phyloP scores from a whole-genome alignment of 2,329 filamentous ascomycete genomes.

The Geosmithia putterillii region DNA sequence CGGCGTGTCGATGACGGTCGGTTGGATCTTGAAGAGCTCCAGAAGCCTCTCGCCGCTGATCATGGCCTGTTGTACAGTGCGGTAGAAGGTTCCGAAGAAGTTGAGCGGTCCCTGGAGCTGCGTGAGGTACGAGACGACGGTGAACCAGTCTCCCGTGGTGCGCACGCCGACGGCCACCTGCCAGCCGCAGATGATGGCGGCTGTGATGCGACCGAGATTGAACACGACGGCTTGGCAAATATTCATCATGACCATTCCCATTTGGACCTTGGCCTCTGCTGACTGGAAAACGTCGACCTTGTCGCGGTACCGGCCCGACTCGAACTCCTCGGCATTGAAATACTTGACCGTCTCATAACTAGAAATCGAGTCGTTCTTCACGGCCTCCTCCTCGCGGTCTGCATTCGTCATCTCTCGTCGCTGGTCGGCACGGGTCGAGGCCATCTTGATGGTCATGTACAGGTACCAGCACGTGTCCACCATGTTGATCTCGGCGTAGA shows the following conservation, averaged over 20 bases:
- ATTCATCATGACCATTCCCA: conserved; percentile 70
- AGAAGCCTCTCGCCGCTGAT: conserved; percentile 93
- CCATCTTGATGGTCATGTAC: conserved; percentile 92
- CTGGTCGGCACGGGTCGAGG: conserved; percentile 82
- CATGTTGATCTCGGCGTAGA: conserved; percentile 81
- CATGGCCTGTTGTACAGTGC: conserved; percentile 91
- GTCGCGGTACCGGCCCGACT: conserved; percentile 59
- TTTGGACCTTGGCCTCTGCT: conserved; percentile 64
- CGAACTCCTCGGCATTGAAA: conserved; percentile 74
- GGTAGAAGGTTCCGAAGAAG: conserved; percentile 90
- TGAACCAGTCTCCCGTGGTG: conserved; percentile 59
- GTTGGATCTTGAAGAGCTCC: conserved; percentile 91
- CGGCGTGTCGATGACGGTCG: conserved; percentile 73
- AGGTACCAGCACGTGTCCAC: conserved; percentile 94
- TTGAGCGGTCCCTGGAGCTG: conserved; percentile 73
- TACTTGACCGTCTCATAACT: conserved; percentile 96
- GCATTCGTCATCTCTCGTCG: conserved; percentile 90
- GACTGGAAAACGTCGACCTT: conserved; percentile 61
- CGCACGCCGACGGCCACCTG: conserved; percentile 58
- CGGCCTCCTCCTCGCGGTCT: conserved; percentile 87
- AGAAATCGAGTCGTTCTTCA: conserved; percentile 97
- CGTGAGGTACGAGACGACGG: conserved; percentile 63
- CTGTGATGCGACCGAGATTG: conserved; percentile 61
- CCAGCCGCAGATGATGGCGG: conserved; percentile 63
- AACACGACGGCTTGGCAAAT: conserved; percentile 72